Evolutionary conservation across 768 basidiomycete genomes (phyloP).

Genomic region (Daedalea quercina): DNA sequence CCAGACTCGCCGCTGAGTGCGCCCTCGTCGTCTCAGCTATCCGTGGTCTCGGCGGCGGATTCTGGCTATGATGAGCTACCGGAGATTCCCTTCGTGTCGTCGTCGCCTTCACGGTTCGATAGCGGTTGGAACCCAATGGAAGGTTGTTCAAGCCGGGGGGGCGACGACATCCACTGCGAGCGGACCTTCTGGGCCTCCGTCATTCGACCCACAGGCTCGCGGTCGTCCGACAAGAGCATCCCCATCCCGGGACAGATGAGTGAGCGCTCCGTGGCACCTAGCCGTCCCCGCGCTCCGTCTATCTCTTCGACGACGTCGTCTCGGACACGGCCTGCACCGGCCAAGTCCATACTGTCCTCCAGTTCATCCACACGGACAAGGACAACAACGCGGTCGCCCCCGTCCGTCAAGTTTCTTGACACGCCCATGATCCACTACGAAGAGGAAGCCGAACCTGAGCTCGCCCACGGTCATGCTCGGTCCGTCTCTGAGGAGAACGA

Average conservation of each 20-base stretch:
- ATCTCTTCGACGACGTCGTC: slow-evolving; percentile 26
- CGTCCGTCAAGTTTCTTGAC: slow-evolving; percentile 67
- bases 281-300: slow-evolving; percentile 21
- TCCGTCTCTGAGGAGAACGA: slow-evolving; percentile 3
- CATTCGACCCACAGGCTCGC: slow-evolving; percentile 20
- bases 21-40: slow-evolving; percentile 16
- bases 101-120: slow-evolving; percentile 5
- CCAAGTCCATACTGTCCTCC: slow-evolving; percentile 55
- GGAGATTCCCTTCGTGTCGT: slow-evolving; percentile 22
- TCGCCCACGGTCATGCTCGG: neutral
- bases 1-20: slow-evolving; percentile 14
- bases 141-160: slow-evolving; percentile 8
- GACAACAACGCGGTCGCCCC: slow-evolving; percentile 26
- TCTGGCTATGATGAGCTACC: slow-evolving; percentile 19
- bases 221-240: slow-evolving; percentile 14
- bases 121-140: slow-evolving; percentile 8
- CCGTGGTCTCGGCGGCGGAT: slow-evolving; percentile 11
- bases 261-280: slow-evolving; percentile 17
- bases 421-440: slow-evolving; percentile 54
- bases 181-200: slow-evolving; percentile 33
- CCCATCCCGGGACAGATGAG: slow-evolving; percentile 12
- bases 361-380: slow-evolving; percentile 35
- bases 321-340: slow-evolving; percentile 26
- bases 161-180: slow-evolving; percentile 11
- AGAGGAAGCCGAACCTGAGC: slow-evolving; percentile 15